Evolutionary conservation across 257 asterid genomes (phyloP).

Genomic region (Salvia miltiorrhiza): DNA sequence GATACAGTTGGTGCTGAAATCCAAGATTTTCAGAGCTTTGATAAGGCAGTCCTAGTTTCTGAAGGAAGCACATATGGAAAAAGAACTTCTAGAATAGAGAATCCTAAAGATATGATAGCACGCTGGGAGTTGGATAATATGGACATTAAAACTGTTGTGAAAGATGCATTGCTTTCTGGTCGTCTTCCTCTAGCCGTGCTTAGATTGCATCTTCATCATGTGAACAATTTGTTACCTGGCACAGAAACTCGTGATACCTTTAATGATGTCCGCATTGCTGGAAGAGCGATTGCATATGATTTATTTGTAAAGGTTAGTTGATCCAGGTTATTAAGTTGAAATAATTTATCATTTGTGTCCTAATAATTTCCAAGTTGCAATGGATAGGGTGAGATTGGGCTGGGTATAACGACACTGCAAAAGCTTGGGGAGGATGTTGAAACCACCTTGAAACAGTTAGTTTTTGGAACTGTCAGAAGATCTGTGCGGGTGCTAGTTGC

Average conservation of each 20-base stretch:
- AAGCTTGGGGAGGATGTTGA: slow-evolving; percentile 97
- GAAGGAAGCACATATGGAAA: slow-evolving; percentile 48
- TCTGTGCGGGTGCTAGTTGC: slow-evolving; percentile 74
- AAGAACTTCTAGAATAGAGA: slow-evolving; percentile 46
- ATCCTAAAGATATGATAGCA: slow-evolving; percentile 90
- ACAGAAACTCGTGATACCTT: slow-evolving; percentile 71
- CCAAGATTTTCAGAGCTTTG: slow-evolving; percentile 35
- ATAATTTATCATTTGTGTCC: slow-evolving; percentile 16
- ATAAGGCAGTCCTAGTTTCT: slow-evolving; percentile 45
- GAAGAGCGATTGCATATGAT: slow-evolving; percentile 86
- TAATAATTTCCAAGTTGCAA: slow-evolving; percentile 24
- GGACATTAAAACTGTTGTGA: slow-evolving; percentile 78
- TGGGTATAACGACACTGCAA: slow-evolving; percentile 85
- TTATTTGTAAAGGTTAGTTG: slow-evolving; percentile 76
- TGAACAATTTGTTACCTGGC: slow-evolving; percentile 49
- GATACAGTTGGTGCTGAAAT: slow-evolving; percentile 35
- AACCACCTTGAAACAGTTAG: slow-evolving; percentile 65
- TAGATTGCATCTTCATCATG: slow-evolving; percentile 79
- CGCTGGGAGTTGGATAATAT: slow-evolving; percentile 85
- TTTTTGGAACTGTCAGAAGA: slow-evolving; percentile 90
- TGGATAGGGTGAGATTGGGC: slow-evolving; percentile 82
- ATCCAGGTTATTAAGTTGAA: slow-evolving; percentile 18
- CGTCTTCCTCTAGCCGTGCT: slow-evolving; percentile 98
- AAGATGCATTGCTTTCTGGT: slow-evolving; percentile 86
- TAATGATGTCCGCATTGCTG: slow-evolving; percentile 79